Evolutionary conservation across 2,329 filamentous ascomycete species (phyloP).

Genomic region (Escovopsis weberi): DNA sequence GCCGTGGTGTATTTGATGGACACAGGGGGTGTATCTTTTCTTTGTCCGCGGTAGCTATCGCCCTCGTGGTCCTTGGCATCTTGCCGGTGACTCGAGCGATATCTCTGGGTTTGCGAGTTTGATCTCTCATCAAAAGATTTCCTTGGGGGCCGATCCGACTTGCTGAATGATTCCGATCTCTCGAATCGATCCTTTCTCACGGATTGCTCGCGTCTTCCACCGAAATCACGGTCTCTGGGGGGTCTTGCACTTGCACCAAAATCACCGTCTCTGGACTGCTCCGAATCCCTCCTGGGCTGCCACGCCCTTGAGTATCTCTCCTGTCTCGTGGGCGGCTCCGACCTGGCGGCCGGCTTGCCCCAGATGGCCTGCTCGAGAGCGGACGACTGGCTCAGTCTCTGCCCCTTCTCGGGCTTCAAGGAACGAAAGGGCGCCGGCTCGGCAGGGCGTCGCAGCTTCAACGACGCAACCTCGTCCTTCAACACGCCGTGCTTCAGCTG

Average conservation of each 20-base stretch:
- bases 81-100: neutral
- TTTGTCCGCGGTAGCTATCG: constrained; percentile 13
- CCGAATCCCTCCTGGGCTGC: neutral
- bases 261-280: neutral
- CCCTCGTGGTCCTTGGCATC: constrained; percentile 1
- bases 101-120: neutral
- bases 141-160: neutral
- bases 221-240: too few relatives aligned
- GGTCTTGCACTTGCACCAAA: too few relatives aligned
- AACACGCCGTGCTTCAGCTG: constrained; percentile 32
- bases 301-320: neutral
- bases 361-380: neutral
- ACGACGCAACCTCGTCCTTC: constrained; percentile 13
- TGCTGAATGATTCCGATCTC: neutral
- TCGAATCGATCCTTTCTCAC: neutral
- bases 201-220: neutral
- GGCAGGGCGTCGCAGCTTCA: constrained; percentile 14
- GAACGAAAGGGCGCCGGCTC: constrained; percentile 5
- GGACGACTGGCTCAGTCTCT: too few relatives aligned
- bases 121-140: neutral
- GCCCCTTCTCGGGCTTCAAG: neutral
- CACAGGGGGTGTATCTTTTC: too few relatives aligned
- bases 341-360: neutral
- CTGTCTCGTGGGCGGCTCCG: neutral
- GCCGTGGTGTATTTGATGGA: constrained; percentile 54